Evolutionary conservation across 768 basidiomycete species (phyloP).

Genomic region (Mycena venus): DNA sequence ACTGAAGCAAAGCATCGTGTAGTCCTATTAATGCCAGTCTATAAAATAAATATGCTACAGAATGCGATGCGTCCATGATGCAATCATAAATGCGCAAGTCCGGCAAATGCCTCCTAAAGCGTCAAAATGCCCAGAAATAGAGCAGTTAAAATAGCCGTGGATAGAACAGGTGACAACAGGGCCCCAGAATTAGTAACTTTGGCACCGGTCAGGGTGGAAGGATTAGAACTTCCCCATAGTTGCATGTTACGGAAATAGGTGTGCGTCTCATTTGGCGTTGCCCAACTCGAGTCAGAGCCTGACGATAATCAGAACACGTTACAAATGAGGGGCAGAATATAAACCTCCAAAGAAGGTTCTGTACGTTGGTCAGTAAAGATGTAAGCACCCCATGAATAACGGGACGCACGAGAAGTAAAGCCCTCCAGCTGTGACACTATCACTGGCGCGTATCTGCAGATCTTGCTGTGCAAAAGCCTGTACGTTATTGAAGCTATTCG

Average conservation of each 20-base stretch:
- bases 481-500: slow-evolving; percentile 75
- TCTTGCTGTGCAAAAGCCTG: slow-evolving; percentile 70
- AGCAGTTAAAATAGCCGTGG: background rate
- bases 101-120: slow-evolving; percentile 2
- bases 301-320: slow-evolving; percentile 26
- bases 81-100: slow-evolving; percentile 5
- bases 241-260: slow-evolving; percentile 84
- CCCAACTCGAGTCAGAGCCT: slow-evolving; percentile 80
- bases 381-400: background rate
- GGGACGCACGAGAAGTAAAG: slow-evolving; percentile 81
- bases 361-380: background rate
- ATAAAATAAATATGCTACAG: background rate
- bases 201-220: slow-evolving; percentile 61
- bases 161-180: background rate
- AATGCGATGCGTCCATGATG: background rate
- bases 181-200: slow-evolving; percentile 25
- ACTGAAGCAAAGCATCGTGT: too few species aligned
- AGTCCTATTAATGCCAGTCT: background rate
- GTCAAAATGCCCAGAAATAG: slow-evolving; percentile 1
- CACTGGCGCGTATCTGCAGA: slow-evolving; percentile 72
- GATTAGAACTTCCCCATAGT: slow-evolving; percentile 68
- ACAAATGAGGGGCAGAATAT: background rate
- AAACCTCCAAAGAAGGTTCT: slow-evolving; percentile 89
- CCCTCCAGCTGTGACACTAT: slow-evolving; percentile 70
- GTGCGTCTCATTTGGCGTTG: slow-evolving; percentile 74